These are phyloP conservation scores for Gossypium australe DNA, from an alignment of 345 rosid genomes.

Conservation along the genomic window DNA sequence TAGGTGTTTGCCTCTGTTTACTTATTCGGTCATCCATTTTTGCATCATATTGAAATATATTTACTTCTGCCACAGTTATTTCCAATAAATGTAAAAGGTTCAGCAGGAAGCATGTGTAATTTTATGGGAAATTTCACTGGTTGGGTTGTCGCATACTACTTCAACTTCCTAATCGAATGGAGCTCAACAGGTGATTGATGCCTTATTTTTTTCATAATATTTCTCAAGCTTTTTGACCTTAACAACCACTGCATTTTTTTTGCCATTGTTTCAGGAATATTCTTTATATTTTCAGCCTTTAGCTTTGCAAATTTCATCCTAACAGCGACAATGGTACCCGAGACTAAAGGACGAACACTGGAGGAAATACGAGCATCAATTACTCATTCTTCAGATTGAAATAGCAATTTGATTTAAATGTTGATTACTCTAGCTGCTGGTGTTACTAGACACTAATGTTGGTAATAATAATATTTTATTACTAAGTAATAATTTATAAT, in stretches of 20 bases:
- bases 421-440: too few relatives aligned
- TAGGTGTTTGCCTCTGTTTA: not conserved
- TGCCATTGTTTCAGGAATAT: conserved; percentile 17
- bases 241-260: not conserved
- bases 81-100: conserved; percentile 4
- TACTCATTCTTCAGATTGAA: not conserved
- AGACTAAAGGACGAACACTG: conserved; percentile 32
- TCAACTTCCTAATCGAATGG: conserved; percentile 8
- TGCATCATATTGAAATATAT: not conserved
- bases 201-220: not conserved
- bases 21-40: not conserved
- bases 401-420: not conserved
- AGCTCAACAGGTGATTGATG: conserved; percentile 6
- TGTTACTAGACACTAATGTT: too few relatives aligned
- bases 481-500: too few relatives aligned
- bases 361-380: conserved; percentile 8
- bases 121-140: not conserved
- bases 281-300: conserved; percentile 25
- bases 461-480: too few relatives aligned
- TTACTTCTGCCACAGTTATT: not conserved
- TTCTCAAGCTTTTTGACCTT: not conserved
- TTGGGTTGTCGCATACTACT: not conserved
- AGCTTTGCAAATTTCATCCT: conserved; percentile 15
- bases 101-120: not conserved
- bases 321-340: conserved; percentile 29